Base-by-base conservation (phyloP, 163 green algal species). In the Prototheca cutis region DNA sequence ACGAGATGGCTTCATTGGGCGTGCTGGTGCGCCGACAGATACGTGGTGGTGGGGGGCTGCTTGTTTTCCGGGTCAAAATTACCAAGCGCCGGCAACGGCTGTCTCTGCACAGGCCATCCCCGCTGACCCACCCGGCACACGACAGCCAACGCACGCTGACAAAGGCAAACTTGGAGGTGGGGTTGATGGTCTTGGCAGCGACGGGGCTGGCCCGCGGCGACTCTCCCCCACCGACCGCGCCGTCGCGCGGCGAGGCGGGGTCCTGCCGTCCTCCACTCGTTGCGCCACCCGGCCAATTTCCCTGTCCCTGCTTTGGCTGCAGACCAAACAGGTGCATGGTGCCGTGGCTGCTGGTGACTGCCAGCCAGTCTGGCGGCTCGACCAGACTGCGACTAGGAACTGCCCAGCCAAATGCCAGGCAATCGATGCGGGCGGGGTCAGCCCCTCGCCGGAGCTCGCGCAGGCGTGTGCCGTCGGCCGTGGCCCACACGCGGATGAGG, bases 301-400 rank as follows among this genome's bases (percentile, higher is more conserved):
- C n/a, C n/a, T n/a, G n/a, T 4, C 48, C 25, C 30, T 31, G 8
- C 4, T 45, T 3, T 2, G 45, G 29, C 55, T 42, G 48, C 24
- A 96, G 65, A 18, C 76, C 65, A 61, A 94, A 98, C 3, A 98
- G 77, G 70, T 98, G 92, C 49, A 94, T 79, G 0, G 92, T 98
- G 73, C 85, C 86, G 68, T 95, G 95, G 81, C 96, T 85, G 55
- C 80, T 93, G 19, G 83, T 88, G 7, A 90, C 79, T 1, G 87
- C 91, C 29, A 98, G 77, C 78, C 81, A 96, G 4, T 82, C 57
- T 0, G 78, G 78, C 18, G n/a, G 55, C 3, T 87, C 77, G 27
- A 83, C 84, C n/a, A n/a, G n/a, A n/a, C n/a, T n/a, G n/a, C n/a
- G n/a, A n/a, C n/a, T n/a, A n/a, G n/a, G n/a, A n/a, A n/a, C n/a